Evolutionary conservation across 2,329 filamentous ascomycete species (phyloP).

Genomic region (Chaetomium globosum): DNA sequence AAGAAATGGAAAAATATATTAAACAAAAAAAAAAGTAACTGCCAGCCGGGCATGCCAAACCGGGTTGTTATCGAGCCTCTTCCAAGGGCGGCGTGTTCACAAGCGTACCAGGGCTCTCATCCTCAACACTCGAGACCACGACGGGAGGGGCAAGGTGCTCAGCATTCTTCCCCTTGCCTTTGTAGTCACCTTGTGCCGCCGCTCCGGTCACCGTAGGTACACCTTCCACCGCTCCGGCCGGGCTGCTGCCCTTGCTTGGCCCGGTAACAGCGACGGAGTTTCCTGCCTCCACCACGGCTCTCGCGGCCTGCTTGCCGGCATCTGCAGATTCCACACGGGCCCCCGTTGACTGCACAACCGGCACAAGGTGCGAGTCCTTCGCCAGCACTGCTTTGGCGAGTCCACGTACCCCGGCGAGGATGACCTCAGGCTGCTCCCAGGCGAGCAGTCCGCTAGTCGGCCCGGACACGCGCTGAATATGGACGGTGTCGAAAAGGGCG

Average conservation of each 20-base stretch:
- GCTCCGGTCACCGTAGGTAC: background rate
- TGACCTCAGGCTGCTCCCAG: constrained; percentile 53
- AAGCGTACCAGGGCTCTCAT: constrained; percentile 37
- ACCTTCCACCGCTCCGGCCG: background rate
- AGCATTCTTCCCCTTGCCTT: constrained; percentile 12
- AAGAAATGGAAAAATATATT: no score
- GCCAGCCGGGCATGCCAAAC: background rate
- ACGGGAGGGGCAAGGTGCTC: constrained; percentile 9
- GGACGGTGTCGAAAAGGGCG: constrained; percentile 48
- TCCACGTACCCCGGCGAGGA: constrained; percentile 47
- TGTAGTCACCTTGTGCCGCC: background rate
- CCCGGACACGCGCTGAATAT: constrained; percentile 46
- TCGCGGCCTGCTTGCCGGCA: background rate
- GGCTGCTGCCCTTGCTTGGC: no score
- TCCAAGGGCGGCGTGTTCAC: constrained; percentile 35
- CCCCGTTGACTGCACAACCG: background rate
- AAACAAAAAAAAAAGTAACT: background rate
- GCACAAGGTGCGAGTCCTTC: constrained; percentile 45
- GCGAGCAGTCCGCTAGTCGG: constrained; percentile 51
- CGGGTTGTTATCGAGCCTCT: background rate
- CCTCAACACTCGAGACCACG: constrained; percentile 25
- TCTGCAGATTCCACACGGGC: background rate
- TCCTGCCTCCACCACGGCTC: background rate
- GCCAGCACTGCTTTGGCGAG: constrained; percentile 47
- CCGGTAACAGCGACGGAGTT: background rate